phyloP scores from a whole-genome alignment of 805 yeast species.

The Saturnispora quitensis region DNA sequence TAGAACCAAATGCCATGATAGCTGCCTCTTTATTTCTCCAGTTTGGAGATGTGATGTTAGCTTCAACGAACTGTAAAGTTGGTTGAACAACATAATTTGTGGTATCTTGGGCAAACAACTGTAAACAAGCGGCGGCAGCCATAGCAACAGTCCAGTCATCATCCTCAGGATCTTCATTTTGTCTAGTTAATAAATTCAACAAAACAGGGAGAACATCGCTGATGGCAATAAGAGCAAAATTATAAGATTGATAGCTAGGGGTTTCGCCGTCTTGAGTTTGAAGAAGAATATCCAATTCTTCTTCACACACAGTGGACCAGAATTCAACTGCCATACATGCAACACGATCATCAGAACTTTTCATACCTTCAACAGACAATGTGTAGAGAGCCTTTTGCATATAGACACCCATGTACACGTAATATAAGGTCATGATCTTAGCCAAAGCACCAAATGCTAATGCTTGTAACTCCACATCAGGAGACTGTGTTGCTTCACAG shows the following conservation, averaged over 20 bases:
- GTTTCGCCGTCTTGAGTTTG: conserved; percentile 51
- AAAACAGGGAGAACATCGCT: conserved; percentile 83
- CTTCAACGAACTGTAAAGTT: conserved; percentile 74
- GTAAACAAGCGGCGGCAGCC: conserved; percentile 98
- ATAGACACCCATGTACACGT: conserved; percentile 81
- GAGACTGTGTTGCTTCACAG: conserved; percentile 96
- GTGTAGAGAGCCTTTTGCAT: conserved; percentile 96
- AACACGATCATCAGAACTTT: conserved; percentile 70
- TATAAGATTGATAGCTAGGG: conserved; percentile 48
- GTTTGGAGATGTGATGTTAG: conserved; percentile 45
- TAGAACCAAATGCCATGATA: conserved; percentile 98
- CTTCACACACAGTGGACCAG: conserved; percentile 99
- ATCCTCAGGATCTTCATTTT: conserved; percentile 87
- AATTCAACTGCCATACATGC: conserved; percentile 98
- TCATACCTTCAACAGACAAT: conserved; percentile 87
- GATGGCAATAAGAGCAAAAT: conserved; percentile 80
- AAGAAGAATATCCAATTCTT: conserved; percentile 72
- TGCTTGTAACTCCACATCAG: conserved; percentile 73
- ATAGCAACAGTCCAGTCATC: conserved; percentile 97
- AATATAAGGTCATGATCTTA: conserved; percentile 82
- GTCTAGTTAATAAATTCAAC: conserved; percentile 69
- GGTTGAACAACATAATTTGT: conserved; percentile 82
- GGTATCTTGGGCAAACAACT: conserved; percentile 84
- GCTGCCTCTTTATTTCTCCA: conserved; percentile 97
- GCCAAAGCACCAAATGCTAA: conserved; percentile 95